A percentile compares a stretch with the other conserved stretches of the same genome.
phyloP scores from a whole-genome alignment of 352 stramenopile genomes.

The Aphanomyces invadans region DNA sequence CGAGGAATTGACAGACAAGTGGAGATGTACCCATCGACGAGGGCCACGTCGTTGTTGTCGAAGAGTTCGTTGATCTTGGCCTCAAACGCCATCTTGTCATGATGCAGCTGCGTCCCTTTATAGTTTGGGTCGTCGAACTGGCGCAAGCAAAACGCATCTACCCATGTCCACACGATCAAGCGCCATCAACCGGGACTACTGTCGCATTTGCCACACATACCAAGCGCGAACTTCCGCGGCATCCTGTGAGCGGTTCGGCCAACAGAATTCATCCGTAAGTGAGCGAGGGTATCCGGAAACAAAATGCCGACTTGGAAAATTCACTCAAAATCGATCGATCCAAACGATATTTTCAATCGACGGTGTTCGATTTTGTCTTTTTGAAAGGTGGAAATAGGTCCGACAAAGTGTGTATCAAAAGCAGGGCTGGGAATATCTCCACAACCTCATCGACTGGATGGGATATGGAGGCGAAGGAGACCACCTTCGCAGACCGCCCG shows the following conservation, averaged over 20 bases:
- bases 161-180: slow-evolving; percentile 25
- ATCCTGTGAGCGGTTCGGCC: neutral
- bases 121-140: slow-evolving; percentile 81
- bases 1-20: neutral
- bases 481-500: too few species aligned
- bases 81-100: slow-evolving; percentile 68
- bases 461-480: too few species aligned
- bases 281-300: neutral
- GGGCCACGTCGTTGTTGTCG: slow-evolving; percentile 27
- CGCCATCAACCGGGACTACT: neutral
- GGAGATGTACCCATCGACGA: slow-evolving; percentile 29
- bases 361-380: too few species aligned
- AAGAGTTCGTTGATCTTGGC: slow-evolving; percentile 81
- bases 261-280: neutral
- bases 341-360: too few species aligned
- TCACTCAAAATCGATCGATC: too few species aligned
- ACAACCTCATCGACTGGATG: too few species aligned
- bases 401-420: too few species aligned
- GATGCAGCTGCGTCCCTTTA: slow-evolving; percentile 58
- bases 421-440: too few species aligned
- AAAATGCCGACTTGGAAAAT: too few species aligned
- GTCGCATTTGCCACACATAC: neutral
- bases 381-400: too few species aligned
- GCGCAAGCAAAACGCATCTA: slow-evolving; percentile 70
- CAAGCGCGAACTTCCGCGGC: neutral